Evolutionary conservation across 768 basidiomycete genomes (phyloP), one percentile per base, ranked within the genome.

Genomic region (Daedaleopsis nitida): DNA sequence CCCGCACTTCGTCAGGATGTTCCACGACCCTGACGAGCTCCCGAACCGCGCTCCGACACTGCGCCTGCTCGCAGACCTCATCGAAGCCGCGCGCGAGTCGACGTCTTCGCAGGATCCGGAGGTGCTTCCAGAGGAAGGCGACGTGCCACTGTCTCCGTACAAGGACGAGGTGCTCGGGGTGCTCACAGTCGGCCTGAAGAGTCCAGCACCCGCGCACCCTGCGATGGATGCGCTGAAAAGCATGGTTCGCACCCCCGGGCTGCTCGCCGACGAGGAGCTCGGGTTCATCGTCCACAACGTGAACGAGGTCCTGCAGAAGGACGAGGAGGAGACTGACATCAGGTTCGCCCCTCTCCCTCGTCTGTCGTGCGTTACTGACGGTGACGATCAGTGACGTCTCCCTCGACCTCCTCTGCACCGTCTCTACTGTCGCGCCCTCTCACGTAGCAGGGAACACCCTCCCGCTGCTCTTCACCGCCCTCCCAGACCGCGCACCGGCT

Each of bases 131-230:
- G 58, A 59, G 13, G 42, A 66, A 10, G 69, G 65, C 3, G 76
- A 76, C 27, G 68, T 74, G 44, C 75, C 77, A 1, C 75, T 96
- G 52, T 68, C 76, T 27, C 78, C 84, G 1, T 88, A 82, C 73
- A 92, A 93, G 72, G 94, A 96, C 63, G 84, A 88, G 59, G 76
- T 96, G 0, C 77, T 95, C 14, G 87, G 87, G 12, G 75, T 84
- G 42, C 76, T 88, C 37, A 81, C 79, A 21, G 81, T 81, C 19
- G 90, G 87, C 12, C 72, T 89, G 57, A 85, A 81, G 65, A 73
- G 75, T 2, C 50, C 81, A 6, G 70, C 82, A 2, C 81, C 86
- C 6, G 78, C 85, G 23, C 74, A 78, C 35, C 78, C 86, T 21
- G 88, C 91, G 0, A 74, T 97, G 17, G 79, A 82, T 7, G 87